phyloP scores from a whole-genome alignment of 2,329 filamentous ascomycete species.

The Sclerotinia borealis region DNA sequence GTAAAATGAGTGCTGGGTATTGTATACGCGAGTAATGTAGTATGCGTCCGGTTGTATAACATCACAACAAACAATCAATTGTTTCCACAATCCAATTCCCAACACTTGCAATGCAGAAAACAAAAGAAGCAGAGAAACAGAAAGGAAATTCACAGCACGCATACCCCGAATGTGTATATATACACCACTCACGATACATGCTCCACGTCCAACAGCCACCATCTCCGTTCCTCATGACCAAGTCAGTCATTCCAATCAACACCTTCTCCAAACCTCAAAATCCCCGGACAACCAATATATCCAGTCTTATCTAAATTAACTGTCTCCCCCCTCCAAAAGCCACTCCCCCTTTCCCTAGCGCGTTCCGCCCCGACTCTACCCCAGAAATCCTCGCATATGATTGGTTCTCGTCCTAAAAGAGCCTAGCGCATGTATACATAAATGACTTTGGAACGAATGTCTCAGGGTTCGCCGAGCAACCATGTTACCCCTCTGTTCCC shows the following conservation, averaged over 20 bases:
- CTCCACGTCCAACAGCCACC: background rate
- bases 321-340: background rate
- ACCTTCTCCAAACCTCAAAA: background rate
- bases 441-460: background rate
- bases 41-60: background rate
- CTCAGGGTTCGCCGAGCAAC: slow-evolving; percentile 4
- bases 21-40: background rate
- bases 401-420: background rate
- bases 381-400: background rate
- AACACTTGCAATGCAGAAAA: background rate
- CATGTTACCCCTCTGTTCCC: background rate
- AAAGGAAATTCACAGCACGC: background rate
- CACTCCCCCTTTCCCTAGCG: background rate
- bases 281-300: background rate
- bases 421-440: background rate
- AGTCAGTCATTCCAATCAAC: background rate
- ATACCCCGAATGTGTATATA: background rate
- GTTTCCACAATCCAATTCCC: too few relatives aligned
- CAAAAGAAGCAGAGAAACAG: background rate
- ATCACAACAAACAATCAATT: background rate
- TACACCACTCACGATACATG: background rate
- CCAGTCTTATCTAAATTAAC: background rate
- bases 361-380: background rate
- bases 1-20: background rate
- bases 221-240: background rate